Conservation (phyloP, 768 basidiomycete genomes). For the Hygrocybe coccinea region DNA sequence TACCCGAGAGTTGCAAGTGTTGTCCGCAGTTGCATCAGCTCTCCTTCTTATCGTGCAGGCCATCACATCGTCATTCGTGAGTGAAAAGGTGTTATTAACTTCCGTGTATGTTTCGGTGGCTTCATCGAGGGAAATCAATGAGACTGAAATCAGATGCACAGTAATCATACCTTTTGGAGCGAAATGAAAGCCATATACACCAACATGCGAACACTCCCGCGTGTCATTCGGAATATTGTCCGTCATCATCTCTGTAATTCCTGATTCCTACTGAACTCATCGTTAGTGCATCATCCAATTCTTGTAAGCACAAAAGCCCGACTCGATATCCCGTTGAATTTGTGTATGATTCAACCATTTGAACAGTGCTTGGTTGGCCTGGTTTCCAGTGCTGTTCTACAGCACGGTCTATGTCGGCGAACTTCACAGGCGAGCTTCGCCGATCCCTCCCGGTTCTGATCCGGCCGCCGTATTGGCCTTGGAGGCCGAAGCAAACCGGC, state of each 20-base stretch:
- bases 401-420: constrained; percentile 43
- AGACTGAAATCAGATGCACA: neutral
- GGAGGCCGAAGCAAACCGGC: constrained; percentile 68
- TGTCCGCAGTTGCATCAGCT: constrained; percentile 69
- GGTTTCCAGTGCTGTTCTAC: constrained; percentile 90
- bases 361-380: constrained; percentile 75
- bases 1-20: constrained; percentile 70
- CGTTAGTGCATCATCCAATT: constrained; percentile 72
- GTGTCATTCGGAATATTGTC: constrained; percentile 75
- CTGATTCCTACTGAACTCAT: neutral
- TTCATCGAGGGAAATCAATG: neutral
- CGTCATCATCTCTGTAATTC: constrained; percentile 26
- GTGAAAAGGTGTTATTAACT: constrained; percentile 66
- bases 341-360: neutral
- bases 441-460: constrained; percentile 7
- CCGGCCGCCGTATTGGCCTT: constrained; percentile 26
- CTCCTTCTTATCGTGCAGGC: constrained; percentile 64
- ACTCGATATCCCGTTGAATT: constrained; percentile 5
- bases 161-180: constrained; percentile 19
- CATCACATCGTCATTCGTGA: constrained; percentile 54
- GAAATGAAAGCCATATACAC: constrained; percentile 66
- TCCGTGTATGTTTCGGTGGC: constrained; percentile 8
- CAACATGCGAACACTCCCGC: constrained; percentile 65
- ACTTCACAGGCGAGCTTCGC: constrained; percentile 12
- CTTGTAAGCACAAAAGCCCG: constrained; percentile 46